phyloP scores from a whole-genome alignment of 305 asterid species.

The Andrographis paniculata region DNA sequence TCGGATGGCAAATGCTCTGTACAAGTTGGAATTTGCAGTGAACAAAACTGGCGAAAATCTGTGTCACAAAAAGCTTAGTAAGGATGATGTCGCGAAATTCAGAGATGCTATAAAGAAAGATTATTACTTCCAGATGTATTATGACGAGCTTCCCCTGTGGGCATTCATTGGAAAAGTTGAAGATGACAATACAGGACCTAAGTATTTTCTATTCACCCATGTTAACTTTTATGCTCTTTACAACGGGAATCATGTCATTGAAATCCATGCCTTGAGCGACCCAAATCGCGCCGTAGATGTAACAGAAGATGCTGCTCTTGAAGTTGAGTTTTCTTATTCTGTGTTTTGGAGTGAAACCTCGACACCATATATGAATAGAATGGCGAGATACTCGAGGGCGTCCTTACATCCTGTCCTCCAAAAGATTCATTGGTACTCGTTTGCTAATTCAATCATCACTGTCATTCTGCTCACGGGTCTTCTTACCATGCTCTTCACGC shows the following conservation, averaged over 20 bases:
- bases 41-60: slow-evolving; percentile 46
- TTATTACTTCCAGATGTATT: slow-evolving; percentile 81
- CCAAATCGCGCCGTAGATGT: slow-evolving; percentile 63
- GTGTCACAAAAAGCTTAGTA: slow-evolving; percentile 51
- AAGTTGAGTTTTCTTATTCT: slow-evolving; percentile 58
- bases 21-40: slow-evolving; percentile 51
- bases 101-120: slow-evolving; percentile 54
- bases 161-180: slow-evolving; percentile 89
- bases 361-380: slow-evolving; percentile 42
- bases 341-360: slow-evolving; percentile 54
- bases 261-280: slow-evolving; percentile 62
- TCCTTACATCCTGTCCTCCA: slow-evolving; percentile 38
- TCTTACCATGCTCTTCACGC: slow-evolving; percentile 42
- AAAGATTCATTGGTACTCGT: slow-evolving; percentile 71
- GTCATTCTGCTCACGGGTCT: slow-evolving; percentile 59
- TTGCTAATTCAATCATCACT: slow-evolving; percentile 46
- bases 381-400: slow-evolving; percentile 59
- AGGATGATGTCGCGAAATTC: slow-evolving; percentile 47
- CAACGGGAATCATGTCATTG: slow-evolving; percentile 62
- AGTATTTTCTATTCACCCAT: slow-evolving; percentile 57
- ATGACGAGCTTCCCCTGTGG: slow-evolving; percentile 92
- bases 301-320: slow-evolving; percentile 47
- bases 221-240: slow-evolving; percentile 66
- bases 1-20: slow-evolving; percentile 47
- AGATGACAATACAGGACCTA: slow-evolving; percentile 45